Percentiles rank a stretch among this genome's conserved stretches.
These are phyloP conservation scores for Goniomonas avonlea DNA, from an alignment of 78 protist genomes.

Conservation along the genomic window DNA sequence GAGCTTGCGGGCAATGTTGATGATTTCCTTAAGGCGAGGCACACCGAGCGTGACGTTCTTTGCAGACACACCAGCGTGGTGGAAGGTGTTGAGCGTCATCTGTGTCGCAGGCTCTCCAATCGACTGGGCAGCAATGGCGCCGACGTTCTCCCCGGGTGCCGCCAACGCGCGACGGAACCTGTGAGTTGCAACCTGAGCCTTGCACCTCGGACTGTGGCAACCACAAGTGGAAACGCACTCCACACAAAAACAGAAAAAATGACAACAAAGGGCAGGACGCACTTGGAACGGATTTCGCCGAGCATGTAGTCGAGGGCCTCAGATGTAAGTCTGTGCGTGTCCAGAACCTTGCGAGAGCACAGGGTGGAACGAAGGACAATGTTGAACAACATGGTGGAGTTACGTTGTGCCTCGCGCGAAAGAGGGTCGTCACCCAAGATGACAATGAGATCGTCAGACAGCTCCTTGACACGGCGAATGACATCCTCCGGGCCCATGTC, in stretches of 20 bases:
- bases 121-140: conserved; percentile 94
- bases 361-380: conserved; percentile 61
- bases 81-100: conserved; percentile 99
- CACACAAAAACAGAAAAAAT: too few relatives aligned
- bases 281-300: too few relatives aligned
- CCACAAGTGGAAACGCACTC: too few relatives aligned
- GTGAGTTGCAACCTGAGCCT: too few relatives aligned
- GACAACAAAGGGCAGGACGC: too few relatives aligned
- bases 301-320: conserved; percentile 87
- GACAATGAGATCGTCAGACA: conserved; percentile 3
- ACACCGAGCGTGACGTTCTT: conserved; percentile 79
- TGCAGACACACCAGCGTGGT: conserved; percentile 95
- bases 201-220: too few relatives aligned
- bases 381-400: conserved; percentile 68
- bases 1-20: conserved; percentile 82
- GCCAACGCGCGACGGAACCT: conserved; percentile 68
- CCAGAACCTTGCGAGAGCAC: conserved; percentile 61
- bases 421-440: conserved; percentile 56
- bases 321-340: conserved; percentile 57
- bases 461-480: conserved; percentile 37
- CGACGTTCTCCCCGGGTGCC: conserved; percentile 89
- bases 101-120: conserved; percentile 99
- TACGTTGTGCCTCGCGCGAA: conserved; percentile 58
- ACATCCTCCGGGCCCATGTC: conserved; percentile 60
- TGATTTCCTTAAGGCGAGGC: conserved; percentile 87